phyloP scores from a whole-genome alignment of 2,329 filamentous ascomycete species.

The Cladosporium sp. region DNA sequence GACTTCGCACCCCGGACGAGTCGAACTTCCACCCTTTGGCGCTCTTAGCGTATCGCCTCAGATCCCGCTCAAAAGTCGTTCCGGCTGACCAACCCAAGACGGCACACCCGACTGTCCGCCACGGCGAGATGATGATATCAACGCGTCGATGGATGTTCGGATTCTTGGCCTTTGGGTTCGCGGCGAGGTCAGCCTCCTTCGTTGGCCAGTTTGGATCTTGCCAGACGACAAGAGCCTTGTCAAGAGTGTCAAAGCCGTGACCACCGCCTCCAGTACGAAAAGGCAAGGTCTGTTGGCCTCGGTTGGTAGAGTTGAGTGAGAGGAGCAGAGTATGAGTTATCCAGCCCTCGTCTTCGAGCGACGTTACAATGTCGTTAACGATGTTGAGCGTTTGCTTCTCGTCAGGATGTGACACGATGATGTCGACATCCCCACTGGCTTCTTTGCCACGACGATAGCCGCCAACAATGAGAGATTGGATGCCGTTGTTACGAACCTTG shows the following conservation, averaged over 20 bases:
- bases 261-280: conserved; percentile 51
- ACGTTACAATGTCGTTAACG: conserved; percentile 69
- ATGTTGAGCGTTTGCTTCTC: conserved; percentile 68
- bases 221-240: conserved; percentile 94
- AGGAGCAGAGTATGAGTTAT: conserved; percentile 92
- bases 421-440: conserved; percentile 77
- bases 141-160: conserved; percentile 79
- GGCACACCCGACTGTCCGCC: conserved; percentile 86
- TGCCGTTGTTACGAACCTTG: conserved; percentile 54
- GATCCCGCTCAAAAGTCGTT: conserved; percentile 85
- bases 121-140: conserved; percentile 88
- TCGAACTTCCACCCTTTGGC: conserved; percentile 81
- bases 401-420: conserved; percentile 79
- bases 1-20: conserved; percentile 77
- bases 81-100: conserved; percentile 86
- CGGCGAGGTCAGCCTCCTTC: conserved; percentile 40
- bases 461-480: conserved; percentile 70
- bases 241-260: conserved; percentile 79
- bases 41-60: conserved; percentile 77
- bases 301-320: conserved; percentile 68
- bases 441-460: conserved; percentile 79
- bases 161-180: conserved; percentile 55
- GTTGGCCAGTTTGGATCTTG: conserved; percentile 62
- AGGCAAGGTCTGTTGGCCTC: conserved; percentile 67
- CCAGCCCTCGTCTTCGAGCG: conserved; percentile 67